Base-by-base conservation (phyloP, 768 basidiomycete species). In the Steccherinum ochraceum region DNA sequence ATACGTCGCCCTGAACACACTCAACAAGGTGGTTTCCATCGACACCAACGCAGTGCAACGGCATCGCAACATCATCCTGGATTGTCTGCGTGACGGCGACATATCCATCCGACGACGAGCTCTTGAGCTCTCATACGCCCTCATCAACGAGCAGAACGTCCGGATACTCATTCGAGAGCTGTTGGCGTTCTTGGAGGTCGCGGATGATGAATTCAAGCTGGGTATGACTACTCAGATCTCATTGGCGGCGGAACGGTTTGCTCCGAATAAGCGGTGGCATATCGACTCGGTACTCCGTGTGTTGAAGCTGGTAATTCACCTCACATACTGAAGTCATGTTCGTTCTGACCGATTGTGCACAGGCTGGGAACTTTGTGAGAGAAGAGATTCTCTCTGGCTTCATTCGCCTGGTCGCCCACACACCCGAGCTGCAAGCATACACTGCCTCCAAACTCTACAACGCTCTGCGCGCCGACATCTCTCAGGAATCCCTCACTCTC, bases 181-280 rank as follows among this genome's bases (percentile, higher is more conserved):
- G 23, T 76, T 98, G 42, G 90, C 92, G 1, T 99, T 98, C 81
- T 79, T 99, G 13, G 95, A 98, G 61, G 91, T 97, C 18, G 95
- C 96, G 24, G 96, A 98, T 62, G 94, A 97, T 55, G 96, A 99
- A 65, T 99, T 99, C 75, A 99, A 99, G 71, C 80, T 92, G 12
- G 89, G 92, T 1, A 87, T 99, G 84, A 99, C 96, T 0, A 97
- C 95, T 0, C 95, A 99, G 67, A 93, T 99, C 45, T 91, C 86
- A 49, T 73, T 97, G 21, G 95, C 93, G 2, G 96, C 96, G 0
- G 96, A 99, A 68, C 77, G 93, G 42, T 98, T 91, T 63, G 95
- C 95, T 0, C 96, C 96, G 0, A 97, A 95, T 67, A 94, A 94
- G 69, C 78, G 96, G 56, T 99, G 95, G 95, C 96, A 99, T 65